phyloP scores from a whole-genome alignment of 768 basidiomycete genomes.

The Rhodotorula kratochvilovae region DNA sequence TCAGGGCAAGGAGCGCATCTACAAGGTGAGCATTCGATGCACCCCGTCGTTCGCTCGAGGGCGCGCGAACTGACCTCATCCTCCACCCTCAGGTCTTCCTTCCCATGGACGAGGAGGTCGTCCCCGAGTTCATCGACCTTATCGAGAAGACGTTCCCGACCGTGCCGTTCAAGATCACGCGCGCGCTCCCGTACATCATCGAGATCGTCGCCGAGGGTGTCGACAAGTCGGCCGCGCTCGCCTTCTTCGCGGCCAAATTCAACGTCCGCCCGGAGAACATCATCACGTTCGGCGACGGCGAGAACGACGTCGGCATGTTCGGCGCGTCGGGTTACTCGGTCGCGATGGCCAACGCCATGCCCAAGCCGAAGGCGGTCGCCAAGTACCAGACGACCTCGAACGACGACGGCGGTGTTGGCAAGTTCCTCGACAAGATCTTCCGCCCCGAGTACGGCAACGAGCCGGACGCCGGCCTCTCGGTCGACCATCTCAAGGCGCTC shows the following conservation, averaged over 20 bases:
- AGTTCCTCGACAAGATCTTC: conserved; percentile 39
- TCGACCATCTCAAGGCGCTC: conserved; percentile 30
- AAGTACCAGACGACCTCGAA: conserved; percentile 35
- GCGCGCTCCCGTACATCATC: conserved; percentile 42
- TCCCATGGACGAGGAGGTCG: conserved; percentile 41
- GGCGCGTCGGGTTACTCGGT: conserved; percentile 32
- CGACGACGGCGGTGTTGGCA: conserved; percentile 41
- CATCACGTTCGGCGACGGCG: conserved; percentile 40
- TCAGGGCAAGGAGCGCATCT: conserved; percentile 31
- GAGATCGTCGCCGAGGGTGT: conserved; percentile 39
- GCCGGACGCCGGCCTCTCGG: conserved; percentile 14
- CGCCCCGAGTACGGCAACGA: conserved; percentile 20
- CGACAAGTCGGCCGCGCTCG: conserved; percentile 40
- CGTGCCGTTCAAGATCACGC: conserved; percentile 39
- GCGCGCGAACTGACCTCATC: not conserved
- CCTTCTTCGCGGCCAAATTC: conserved; percentile 40
- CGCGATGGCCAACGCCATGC: conserved; percentile 39
- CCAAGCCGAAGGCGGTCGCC: conserved; percentile 30
- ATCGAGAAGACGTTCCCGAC: conserved; percentile 35
- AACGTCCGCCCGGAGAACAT: conserved; percentile 37
- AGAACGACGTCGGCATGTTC: conserved; percentile 42
- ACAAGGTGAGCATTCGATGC: conserved; percentile 21
- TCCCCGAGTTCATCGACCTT: conserved; percentile 35
- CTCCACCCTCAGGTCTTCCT: conserved; percentile 33
- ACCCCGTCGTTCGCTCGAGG: too few species aligned